These are phyloP conservation scores for Rhexocercosporidium sp. DNA, from an alignment of 2,329 filamentous ascomycete species.

Conservation along the genomic window DNA sequence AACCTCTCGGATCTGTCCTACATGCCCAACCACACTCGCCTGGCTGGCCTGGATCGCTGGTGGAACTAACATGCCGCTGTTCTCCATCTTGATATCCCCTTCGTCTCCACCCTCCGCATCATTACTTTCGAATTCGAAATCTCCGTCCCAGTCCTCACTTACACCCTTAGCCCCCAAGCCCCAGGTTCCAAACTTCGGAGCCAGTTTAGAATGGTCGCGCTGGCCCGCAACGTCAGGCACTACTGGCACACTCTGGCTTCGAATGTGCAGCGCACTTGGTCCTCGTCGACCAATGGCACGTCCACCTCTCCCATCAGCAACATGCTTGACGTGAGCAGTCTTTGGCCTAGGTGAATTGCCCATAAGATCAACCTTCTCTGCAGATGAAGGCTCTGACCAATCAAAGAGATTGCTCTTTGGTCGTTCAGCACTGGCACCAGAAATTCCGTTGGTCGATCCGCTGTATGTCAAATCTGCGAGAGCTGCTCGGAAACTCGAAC, in stretches of 20 bases:
- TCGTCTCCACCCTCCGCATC: slow-evolving; percentile 46
- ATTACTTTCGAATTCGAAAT: slow-evolving; percentile 72
- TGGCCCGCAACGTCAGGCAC: slow-evolving; percentile 63
- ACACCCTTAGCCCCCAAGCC: slow-evolving; percentile 78
- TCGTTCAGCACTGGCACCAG: slow-evolving; percentile 49
- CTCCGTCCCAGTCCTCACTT: slow-evolving; percentile 89
- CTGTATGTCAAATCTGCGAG: slow-evolving; percentile 59
- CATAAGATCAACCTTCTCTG: slow-evolving; percentile 65
- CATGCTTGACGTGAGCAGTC: slow-evolving; percentile 79
- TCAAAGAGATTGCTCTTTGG: slow-evolving; percentile 76
- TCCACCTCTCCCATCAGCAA: slow-evolving; percentile 72
- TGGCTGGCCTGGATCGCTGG: slow-evolving; percentile 81
- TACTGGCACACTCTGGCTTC: slow-evolving; percentile 82
- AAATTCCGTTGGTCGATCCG: slow-evolving; percentile 43
- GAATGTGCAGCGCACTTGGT: slow-evolving; percentile 69
- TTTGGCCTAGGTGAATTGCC: slow-evolving; percentile 68
- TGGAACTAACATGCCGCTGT: slow-evolving; percentile 70
- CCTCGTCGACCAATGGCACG: slow-evolving; percentile 69
- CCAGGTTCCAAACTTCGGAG: slow-evolving; percentile 80
- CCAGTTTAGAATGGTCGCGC: slow-evolving; percentile 59
- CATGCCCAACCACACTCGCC: slow-evolving; percentile 81
- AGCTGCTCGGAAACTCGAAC: slow-evolving; percentile 59
- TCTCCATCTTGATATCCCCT: slow-evolving; percentile 46
- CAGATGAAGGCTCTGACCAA: slow-evolving; percentile 71
- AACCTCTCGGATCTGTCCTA: slow-evolving; percentile 81